Conservation (phyloP, 495 filamentous ascomycete species). For the Penicillium soppii region DNA sequence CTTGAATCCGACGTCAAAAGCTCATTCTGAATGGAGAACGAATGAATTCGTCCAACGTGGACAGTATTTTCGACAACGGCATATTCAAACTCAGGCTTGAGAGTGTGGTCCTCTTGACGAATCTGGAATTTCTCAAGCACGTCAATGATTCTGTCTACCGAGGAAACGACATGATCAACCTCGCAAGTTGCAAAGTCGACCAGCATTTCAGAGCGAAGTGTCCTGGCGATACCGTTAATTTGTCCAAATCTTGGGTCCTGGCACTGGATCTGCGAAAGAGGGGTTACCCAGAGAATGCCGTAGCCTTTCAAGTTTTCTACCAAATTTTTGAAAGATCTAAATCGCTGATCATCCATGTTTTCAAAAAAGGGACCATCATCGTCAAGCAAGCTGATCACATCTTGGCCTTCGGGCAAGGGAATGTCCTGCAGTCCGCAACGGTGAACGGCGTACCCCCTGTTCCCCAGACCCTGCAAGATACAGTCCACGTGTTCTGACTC, state of each 20-base stretch:
- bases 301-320: background rate
- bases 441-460: constrained; percentile 20
- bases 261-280: constrained; percentile 29
- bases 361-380: constrained; percentile 32
- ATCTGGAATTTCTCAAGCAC: constrained; percentile 26
- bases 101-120: background rate
- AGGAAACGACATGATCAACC: constrained; percentile 23
- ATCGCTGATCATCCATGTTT: constrained; percentile 14
- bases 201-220: constrained; percentile 38
- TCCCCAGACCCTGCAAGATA: background rate
- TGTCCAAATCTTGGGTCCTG: constrained; percentile 35
- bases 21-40: constrained; percentile 15
- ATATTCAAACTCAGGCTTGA: constrained; percentile 35
- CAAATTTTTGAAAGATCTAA: constrained; percentile 21
- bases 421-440: constrained; percentile 16
- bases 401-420: constrained; percentile 18
- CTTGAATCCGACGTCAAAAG: background rate
- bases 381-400: constrained; percentile 40
- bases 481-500: background rate
- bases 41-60: constrained; percentile 24
- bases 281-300: constrained; percentile 36
- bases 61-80: constrained; percentile 21
- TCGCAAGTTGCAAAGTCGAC: constrained; percentile 45
- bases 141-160: constrained; percentile 11
- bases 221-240: constrained; percentile 40